Percentiles rank a stretch among this genome's conserved stretches.
Evolutionary conservation across 2,329 filamentous ascomycete genomes (phyloP).

Genomic region (Colletotrichum spinosum): DNA sequence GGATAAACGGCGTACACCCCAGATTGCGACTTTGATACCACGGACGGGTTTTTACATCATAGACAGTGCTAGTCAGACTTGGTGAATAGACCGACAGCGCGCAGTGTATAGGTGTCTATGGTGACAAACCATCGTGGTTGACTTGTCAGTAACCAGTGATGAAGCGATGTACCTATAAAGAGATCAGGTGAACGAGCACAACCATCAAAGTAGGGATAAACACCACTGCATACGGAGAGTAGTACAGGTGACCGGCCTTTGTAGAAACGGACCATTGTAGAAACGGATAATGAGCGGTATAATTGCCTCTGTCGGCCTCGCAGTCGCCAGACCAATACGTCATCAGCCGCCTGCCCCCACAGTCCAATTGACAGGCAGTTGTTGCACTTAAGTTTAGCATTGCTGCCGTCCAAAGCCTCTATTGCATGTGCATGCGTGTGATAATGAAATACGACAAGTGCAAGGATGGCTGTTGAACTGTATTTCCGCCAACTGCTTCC

Average conservation of each 20-base stretch:
- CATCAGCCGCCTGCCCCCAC: slow-evolving; percentile 10
- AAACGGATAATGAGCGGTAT: too few species aligned
- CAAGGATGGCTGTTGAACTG: background rate
- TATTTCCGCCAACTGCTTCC: background rate
- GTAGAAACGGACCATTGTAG: too few species aligned
- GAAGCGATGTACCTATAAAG: too few species aligned
- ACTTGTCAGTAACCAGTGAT: too few species aligned
- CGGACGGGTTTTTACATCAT: slow-evolving; percentile 26
- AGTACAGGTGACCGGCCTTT: too few species aligned
- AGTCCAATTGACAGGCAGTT: slow-evolving; percentile 1
- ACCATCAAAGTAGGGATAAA: too few species aligned
- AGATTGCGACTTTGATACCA: slow-evolving; percentile 36
- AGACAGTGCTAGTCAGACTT: slow-evolving; percentile 6
- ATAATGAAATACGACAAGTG: background rate
- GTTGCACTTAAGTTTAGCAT: background rate
- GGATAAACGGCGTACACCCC: slow-evolving; percentile 27
- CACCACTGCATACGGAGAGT: too few species aligned
- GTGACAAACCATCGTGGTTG: too few species aligned
- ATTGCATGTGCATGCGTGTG: too few species aligned
- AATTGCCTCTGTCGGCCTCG: too few species aligned
- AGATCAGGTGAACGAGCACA: too few species aligned
- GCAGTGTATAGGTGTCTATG: background rate
- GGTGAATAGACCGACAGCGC: slow-evolving; percentile 25
- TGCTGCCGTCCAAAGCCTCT: background rate
- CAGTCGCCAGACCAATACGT: slow-evolving; percentile 3